Evolutionary conservation across 805 yeast genomes (phyloP).

Genomic region (Lachancea sp.): DNA sequence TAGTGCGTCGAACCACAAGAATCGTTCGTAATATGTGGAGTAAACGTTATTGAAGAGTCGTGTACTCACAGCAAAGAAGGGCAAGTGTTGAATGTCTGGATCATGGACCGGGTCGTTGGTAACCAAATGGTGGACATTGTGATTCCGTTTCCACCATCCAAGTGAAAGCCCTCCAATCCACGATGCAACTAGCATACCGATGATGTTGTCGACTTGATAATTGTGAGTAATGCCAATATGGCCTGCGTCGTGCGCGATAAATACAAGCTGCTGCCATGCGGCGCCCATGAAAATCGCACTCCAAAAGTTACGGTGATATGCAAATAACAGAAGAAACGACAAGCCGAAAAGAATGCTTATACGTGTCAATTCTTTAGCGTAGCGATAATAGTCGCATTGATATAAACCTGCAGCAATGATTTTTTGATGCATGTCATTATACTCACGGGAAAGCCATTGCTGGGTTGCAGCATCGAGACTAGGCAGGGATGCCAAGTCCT

Average conservation of each 20-base stretch:
- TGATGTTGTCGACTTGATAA: constrained; percentile 65
- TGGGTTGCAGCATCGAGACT: constrained; percentile 65
- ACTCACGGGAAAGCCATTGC: constrained; percentile 45
- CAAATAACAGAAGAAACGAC: constrained; percentile 42
- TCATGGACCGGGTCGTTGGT: constrained; percentile 94
- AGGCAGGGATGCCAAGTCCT: constrained; percentile 57
- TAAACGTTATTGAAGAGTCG: constrained; percentile 61
- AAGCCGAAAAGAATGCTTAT: constrained; percentile 48
- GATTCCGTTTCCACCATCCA: constrained; percentile 95
- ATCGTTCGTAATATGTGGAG: constrained; percentile 72
- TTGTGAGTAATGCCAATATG: constrained; percentile 79
- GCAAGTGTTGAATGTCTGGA: constrained; percentile 90
- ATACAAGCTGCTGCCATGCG: constrained; percentile 86
- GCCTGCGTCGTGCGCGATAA: constrained; percentile 87
- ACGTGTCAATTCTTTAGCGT: constrained; percentile 61
- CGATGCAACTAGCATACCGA: constrained; percentile 69
- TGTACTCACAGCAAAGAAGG: constrained; percentile 81
- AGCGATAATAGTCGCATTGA: constrained; percentile 66
- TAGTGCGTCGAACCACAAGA: constrained; percentile 58
- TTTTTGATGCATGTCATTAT: constrained; percentile 51
- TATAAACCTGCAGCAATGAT: constrained; percentile 57
- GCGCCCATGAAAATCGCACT: constrained; percentile 65
- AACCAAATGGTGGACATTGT: constrained; percentile 84
- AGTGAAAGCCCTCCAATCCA: constrained; percentile 82
- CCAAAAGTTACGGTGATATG: constrained; percentile 37